Conservation (phyloP, 1,139 yeast species). For the Suhomyces wounanorum region DNA sequence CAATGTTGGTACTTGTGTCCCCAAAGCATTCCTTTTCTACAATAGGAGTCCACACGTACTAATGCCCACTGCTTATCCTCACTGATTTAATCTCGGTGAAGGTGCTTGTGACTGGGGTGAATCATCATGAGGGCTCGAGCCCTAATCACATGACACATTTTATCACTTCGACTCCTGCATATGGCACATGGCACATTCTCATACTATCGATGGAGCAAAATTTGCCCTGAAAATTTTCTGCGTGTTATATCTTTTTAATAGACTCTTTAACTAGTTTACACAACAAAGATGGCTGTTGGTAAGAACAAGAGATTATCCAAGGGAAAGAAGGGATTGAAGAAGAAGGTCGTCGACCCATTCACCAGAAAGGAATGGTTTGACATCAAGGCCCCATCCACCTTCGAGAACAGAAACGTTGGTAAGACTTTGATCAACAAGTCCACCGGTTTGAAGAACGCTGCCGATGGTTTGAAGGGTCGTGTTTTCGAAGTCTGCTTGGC, state of each 20-base stretch:
- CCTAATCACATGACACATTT: background rate
- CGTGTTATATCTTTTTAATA: constrained; percentile 11
- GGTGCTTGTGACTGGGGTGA: background rate
- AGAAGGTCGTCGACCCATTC: constrained; percentile 95
- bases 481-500: constrained; percentile 53
- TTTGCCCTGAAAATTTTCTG: constrained; percentile 8
- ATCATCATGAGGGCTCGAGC: background rate
- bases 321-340: constrained; percentile 95
- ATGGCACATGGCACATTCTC: background rate
- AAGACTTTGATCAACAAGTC: constrained; percentile 93
- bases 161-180: background rate
- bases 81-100: too few species aligned
- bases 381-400: constrained; percentile 93
- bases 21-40: too few species aligned
- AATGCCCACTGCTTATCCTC: too few species aligned
- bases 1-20: background rate
- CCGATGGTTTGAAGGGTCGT: constrained; percentile 57
- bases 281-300: constrained; percentile 77
- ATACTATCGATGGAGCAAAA: constrained; percentile 2
- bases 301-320: constrained; percentile 95
- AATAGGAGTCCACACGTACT: too few species aligned
- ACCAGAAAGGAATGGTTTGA: constrained; percentile 94
- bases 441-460: constrained; percentile 90
- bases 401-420: constrained; percentile 92
- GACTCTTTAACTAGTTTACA: constrained; percentile 12